Conservation (phyloP, 108 stramenopile genomes). For the Discostella stelligeroides region DNA sequence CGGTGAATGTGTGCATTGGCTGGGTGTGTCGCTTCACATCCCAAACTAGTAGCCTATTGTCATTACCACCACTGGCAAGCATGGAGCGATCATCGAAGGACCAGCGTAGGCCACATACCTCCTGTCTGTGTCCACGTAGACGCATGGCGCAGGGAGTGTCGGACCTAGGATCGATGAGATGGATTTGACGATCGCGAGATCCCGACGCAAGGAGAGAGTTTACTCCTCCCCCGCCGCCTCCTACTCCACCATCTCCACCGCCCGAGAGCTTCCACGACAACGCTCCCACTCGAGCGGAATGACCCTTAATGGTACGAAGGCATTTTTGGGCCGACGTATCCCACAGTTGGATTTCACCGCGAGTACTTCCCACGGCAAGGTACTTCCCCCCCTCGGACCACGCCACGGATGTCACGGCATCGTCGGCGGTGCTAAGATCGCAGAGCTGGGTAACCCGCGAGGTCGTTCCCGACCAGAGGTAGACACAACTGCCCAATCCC, state of each 20-base stretch:
- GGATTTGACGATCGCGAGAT: slow-evolving; percentile 90
- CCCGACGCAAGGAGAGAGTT: slow-evolving; percentile 87
- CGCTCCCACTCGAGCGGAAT: slow-evolving; percentile 91
- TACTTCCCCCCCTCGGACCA: slow-evolving; percentile 93
- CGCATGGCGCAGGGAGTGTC: slow-evolving; percentile 61
- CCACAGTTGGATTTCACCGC: slow-evolving; percentile 94
- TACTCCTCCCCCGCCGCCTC: slow-evolving; percentile 11
- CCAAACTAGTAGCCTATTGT: slow-evolving; percentile 97
- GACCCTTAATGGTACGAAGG: slow-evolving; percentile 83
- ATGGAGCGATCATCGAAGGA: slow-evolving; percentile 87
- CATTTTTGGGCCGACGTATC: slow-evolving; percentile 87
- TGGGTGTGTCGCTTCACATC: slow-evolving; percentile 78
- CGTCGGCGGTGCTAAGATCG: slow-evolving; percentile 64
- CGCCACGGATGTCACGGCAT: slow-evolving; percentile 87
- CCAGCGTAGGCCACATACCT: slow-evolving; percentile 99
- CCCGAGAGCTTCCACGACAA: slow-evolving; percentile 83
- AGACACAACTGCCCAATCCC: slow-evolving; percentile 93
- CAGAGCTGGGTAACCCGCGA: slow-evolving; percentile 93
- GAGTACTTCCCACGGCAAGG: slow-evolving; percentile 91
- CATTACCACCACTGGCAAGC: slow-evolving; percentile 97
- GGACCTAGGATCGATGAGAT: slow-evolving; percentile 88
- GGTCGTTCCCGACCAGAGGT: slow-evolving; percentile 93
- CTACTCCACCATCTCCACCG: slow-evolving; percentile 4
- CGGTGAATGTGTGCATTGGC: slow-evolving; percentile 75
- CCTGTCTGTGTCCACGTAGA: slow-evolving; percentile 92